phyloP scores from a whole-genome alignment of 228 moss, liverwort and hornwort genomes.

The Sphagnum magellanicum region DNA sequence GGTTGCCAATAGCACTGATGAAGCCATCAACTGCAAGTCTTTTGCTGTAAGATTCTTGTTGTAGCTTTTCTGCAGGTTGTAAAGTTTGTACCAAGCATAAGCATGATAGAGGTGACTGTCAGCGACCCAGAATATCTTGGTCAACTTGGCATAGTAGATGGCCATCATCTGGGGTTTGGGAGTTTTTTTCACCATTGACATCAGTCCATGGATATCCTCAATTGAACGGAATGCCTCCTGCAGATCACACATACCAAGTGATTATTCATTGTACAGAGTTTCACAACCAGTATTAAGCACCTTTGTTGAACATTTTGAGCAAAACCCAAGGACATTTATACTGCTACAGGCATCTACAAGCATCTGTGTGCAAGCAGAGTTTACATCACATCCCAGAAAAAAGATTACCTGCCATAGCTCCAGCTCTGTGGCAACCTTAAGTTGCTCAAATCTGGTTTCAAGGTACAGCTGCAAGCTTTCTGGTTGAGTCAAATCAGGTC shows the following conservation, averaged over 20 bases:
- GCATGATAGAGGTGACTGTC: slow-evolving; percentile 89
- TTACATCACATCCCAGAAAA: too few relatives aligned
- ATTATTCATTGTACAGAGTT: too few relatives aligned
- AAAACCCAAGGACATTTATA: too few relatives aligned
- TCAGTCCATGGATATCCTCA: slow-evolving; percentile 64
- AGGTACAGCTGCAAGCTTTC: slow-evolving; percentile 95
- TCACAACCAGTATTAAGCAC: too few relatives aligned
- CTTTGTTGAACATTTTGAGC: too few relatives aligned
- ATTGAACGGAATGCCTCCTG: slow-evolving; percentile 99
- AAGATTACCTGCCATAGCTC: slow-evolving; percentile 93
- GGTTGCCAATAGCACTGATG: slow-evolving; percentile 86
- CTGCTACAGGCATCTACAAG: too few relatives aligned
- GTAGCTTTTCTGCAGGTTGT: slow-evolving; percentile 92
- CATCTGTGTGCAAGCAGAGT: too few relatives aligned
- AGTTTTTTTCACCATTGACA: slow-evolving; percentile 95
- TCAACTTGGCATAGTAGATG: slow-evolving; percentile 89
- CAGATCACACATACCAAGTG: background rate
- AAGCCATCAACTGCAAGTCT: slow-evolving; percentile 97
- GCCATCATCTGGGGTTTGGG: slow-evolving; percentile 99
- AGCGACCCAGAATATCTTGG: slow-evolving; percentile 96
- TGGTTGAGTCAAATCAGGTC: slow-evolving; percentile 92
- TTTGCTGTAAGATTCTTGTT: slow-evolving; percentile 94
- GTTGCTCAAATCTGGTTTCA: slow-evolving; percentile 98
- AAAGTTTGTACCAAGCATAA: slow-evolving; percentile 97
- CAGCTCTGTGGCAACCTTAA: slow-evolving; percentile 95